These are phyloP conservation scores for Pelomyxa schiedti DNA, from an alignment of 78 protist genomes.

Conservation along the genomic window DNA sequence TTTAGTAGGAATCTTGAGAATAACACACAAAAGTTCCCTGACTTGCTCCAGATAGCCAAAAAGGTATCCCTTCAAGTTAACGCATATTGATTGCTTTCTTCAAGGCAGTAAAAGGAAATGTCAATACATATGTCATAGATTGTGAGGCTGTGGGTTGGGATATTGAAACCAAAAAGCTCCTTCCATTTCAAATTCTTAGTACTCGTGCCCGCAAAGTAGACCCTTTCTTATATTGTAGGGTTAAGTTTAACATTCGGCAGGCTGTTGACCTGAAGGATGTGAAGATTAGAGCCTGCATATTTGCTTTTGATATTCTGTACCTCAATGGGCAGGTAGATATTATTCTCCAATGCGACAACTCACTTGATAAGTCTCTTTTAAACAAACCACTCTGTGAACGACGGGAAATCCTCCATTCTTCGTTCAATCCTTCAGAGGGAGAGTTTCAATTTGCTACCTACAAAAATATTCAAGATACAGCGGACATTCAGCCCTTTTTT, in stretches of 20 bases:
- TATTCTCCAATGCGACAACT: neutral
- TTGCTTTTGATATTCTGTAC: slow-evolving; percentile 92
- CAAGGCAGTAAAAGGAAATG: neutral
- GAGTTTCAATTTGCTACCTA: slow-evolving; percentile 55
- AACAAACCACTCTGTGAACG: slow-evolving; percentile 47
- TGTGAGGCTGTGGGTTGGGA: slow-evolving; percentile 92
- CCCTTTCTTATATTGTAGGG: neutral
- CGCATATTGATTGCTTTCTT: too few relatives aligned
- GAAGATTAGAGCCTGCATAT: slow-evolving; percentile 80
- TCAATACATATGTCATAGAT: slow-evolving; percentile 69
- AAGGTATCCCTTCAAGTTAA: too few relatives aligned
- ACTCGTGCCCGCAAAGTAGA: slow-evolving; percentile 74
- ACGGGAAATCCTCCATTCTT: slow-evolving; percentile 18
- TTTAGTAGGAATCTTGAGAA: slow-evolving; percentile 88
- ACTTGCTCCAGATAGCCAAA: slow-evolving; percentile 56
- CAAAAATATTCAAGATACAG: slow-evolving; percentile 48
- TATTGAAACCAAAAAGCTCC: slow-evolving; percentile 24
- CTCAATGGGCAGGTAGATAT: slow-evolving; percentile 69
- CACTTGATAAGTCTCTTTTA: slow-evolving; percentile 4
- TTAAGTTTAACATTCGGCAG: slow-evolving; percentile 3
- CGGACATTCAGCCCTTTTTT: slow-evolving; percentile 68
- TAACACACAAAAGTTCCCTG: slow-evolving; percentile 88
- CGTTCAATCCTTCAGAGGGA: slow-evolving; percentile 20
- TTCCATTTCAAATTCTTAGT: slow-evolving; percentile 87
- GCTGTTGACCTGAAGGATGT: slow-evolving; percentile 43